Evolutionary conservation across 331 rosid species (phyloP), one percentile per base, ranked within the genome.

Genomic region (Saraca asoca): DNA sequence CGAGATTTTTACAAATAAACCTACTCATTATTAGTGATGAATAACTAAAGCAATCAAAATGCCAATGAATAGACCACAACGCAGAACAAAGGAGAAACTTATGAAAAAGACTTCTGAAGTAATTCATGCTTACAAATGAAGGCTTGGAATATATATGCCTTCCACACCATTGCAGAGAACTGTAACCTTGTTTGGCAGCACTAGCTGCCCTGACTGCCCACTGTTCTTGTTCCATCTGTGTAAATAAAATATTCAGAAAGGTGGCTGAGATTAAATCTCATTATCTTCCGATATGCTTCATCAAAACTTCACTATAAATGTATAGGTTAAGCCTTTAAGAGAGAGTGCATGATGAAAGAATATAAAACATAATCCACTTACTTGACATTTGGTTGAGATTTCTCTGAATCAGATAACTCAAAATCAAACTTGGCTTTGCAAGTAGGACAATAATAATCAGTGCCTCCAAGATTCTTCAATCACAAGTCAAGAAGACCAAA

Each of bases 401-500:
- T 82, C 72, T 94, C 99, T 49, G 96, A 88, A 82, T 94, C 99
- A 43, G 99, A 94, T 68, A 90, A 75, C 68, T 94, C 99, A 69
- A 94, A 94, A 59, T 94, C 88, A 79, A 94, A 94, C 78, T 90
- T 94, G n/a, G 85, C 96, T 80, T 91, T 90, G 90, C 99, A 94
- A 7, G 97, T 81, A 35, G 99, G 99, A 85, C 99, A 94, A 83
- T 70, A 94, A 74, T 94, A 94, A 73, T 94, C 99, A 24, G 97
- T 88, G 78, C 85, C 89, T 39, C 95, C 91, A 68, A 94, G 90
- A 78, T 88, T 85, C 99, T 94, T 78, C 42, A 38, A 57, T 71
- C 42, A 59, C 6, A 9, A 35, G 72, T 77, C 76, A 85, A 76
- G 20, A 79, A 70, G 45, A 62, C 50, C 67, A 69, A 64, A 78